Percentiles rank a stretch among this genome's conserved stretches.
Evolutionary conservation across 2,329 filamentous ascomycete genomes (phyloP).

Genomic region (Fusarium sp.): DNA sequence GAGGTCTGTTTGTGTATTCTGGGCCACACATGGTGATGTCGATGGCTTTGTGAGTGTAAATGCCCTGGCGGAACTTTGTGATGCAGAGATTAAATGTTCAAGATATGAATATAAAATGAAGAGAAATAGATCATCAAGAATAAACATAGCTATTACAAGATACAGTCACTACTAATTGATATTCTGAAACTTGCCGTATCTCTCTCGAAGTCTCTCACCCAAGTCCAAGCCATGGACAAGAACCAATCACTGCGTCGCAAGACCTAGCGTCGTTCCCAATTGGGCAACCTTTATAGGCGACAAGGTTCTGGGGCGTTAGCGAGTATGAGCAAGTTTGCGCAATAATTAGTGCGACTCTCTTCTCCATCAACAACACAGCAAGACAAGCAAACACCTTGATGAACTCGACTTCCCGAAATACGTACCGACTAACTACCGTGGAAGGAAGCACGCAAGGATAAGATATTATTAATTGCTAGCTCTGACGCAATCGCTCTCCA

Average conservation of each 20-base stretch:
- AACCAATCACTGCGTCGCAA: slow-evolving; percentile 42
- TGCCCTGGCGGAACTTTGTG: background rate
- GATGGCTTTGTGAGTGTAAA: background rate
- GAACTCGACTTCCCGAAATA: slow-evolving; percentile 9
- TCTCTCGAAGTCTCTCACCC: slow-evolving; percentile 32
- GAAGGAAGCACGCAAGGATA: background rate
- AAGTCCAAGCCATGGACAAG: background rate
- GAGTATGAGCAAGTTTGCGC: slow-evolving; percentile 46
- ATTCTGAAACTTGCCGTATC: background rate
- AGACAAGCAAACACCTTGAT: slow-evolving; percentile 26
- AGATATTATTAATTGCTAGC: slow-evolving; percentile 5
- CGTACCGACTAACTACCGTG: background rate
- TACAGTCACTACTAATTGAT: background rate
- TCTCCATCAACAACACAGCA: slow-evolving; percentile 5
- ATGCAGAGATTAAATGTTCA: background rate
- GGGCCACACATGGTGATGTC: slow-evolving; percentile 56
- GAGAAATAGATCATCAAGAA: background rate
- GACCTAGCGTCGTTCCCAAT: slow-evolving; percentile 35
- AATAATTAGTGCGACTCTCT: slow-evolving; percentile 1
- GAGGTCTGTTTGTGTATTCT: slow-evolving; percentile 51
- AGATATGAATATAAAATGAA: background rate
- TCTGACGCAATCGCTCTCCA: slow-evolving; percentile 31
- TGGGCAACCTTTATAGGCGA: slow-evolving; percentile 33
- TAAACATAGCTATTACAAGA: background rate
- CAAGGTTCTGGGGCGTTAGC: slow-evolving; percentile 3